Base-by-base conservation (phyloP, 2,329 filamentous ascomycete species). In the Gremmenia infestans region DNA sequence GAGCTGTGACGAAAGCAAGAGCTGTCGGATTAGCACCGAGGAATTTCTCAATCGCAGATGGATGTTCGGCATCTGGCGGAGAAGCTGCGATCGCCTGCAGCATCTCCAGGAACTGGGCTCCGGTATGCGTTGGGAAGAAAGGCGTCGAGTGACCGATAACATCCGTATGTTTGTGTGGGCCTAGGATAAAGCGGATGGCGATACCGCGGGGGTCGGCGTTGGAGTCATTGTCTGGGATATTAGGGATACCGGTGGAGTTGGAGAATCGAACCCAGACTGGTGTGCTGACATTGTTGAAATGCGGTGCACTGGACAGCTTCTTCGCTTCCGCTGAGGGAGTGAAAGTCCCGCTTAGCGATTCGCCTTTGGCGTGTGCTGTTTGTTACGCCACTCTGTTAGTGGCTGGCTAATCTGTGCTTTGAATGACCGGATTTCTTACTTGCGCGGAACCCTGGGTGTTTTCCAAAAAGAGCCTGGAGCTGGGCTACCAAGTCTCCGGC, bases 311-410 rank as follows among this genome's bases (percentile, higher is more conserved):
- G 35, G 74, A 76, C 19, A 83, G 75, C 8, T 66, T 61, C 3
- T 70, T 64, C 14, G 79, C 79, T 40, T 68, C 64, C 0, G 70
- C 3, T 2, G 74, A 74, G 3, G 81, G 80, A 1, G 70, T 76
- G 67, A 83, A 84, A 22, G 71, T 77, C 35, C 81, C 81, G 6
- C 68, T 76, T 11, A 81, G 67, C 39, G 83, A 71, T 32, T 74
- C 67, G 12, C 81, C 81, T 68, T 78, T 77, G 17, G 80, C 80
- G 58, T 85, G 81, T 9, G 78, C 80, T 80, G 56, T 39, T 11
- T 17, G 15, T 43, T 43, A 37, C 5, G 40, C 37, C 36, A 39
- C 49, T 45, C 28, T 57, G 48, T 47, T 43, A 37, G 32, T 22
- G 22, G 22, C 22, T 25, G 25, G 25, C 25, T 25, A 25, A 25